A percentile compares a stretch with the other conserved stretches of the same genome.
phyloP scores from a whole-genome alignment of 2,329 filamentous ascomycete species.

The Corynespora cassiicola region DNA sequence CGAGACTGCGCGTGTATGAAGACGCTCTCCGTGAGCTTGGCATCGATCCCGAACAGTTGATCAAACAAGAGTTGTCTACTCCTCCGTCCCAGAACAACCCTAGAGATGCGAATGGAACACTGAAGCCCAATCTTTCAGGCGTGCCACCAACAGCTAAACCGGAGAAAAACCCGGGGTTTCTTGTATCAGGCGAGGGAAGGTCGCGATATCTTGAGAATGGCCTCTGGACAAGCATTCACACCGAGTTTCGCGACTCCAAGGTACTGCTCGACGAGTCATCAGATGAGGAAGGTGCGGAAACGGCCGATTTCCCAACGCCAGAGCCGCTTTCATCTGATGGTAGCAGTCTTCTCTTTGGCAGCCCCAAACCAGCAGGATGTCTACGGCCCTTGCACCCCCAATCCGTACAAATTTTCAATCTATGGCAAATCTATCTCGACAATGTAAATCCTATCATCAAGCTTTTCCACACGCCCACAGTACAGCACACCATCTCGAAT shows the following conservation, averaged over 20 bases:
- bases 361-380: conserved; percentile 10
- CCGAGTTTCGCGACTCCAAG: conserved; percentile 35
- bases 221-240: conserved; percentile 38
- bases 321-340: conserved; percentile 13
- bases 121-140: no score
- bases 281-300: conserved; percentile 24
- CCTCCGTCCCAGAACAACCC: not conserved
- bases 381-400: conserved; percentile 62
- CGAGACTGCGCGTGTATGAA: conserved; percentile 38
- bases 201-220: conserved; percentile 40
- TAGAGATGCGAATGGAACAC: conserved; percentile 6
- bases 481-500: conserved; percentile 70
- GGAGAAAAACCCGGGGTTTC: no score
- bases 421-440: conserved; percentile 79
- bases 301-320: conserved; percentile 1
- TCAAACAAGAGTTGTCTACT: conserved; percentile 18
- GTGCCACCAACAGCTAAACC: no score
- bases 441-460: conserved; percentile 79
- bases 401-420: conserved; percentile 69
- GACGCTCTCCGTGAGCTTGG: conserved; percentile 33
- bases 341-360: conserved; percentile 26
- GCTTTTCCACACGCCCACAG: conserved; percentile 72
- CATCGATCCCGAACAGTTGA: conserved; percentile 30
- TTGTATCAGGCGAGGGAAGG: conserved; percentile 33
- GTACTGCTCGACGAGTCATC: conserved; percentile 38